phyloP scores from a whole-genome alignment of 2,329 filamentous ascomycete species.

The Verruconis gallopava region DNA sequence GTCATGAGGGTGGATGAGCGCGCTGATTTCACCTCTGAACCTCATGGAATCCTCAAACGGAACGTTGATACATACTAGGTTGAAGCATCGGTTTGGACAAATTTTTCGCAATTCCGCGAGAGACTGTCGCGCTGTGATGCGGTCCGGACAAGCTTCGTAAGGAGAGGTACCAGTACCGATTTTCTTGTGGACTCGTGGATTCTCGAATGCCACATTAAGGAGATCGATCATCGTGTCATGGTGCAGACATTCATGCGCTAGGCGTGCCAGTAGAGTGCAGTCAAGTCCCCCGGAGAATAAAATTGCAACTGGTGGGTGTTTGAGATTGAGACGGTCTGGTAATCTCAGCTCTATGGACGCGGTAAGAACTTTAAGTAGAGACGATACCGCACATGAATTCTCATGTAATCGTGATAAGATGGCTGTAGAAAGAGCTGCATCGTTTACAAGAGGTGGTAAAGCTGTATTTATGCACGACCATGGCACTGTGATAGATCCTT shows the following conservation, averaged over 20 bases:
- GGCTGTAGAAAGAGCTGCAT: no score
- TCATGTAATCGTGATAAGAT: background rate
- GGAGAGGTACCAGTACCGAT: conserved; percentile 15
- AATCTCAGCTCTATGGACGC: background rate
- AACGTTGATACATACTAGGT: conserved; percentile 76
- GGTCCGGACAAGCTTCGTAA: conserved; percentile 82
- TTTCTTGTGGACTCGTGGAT: conserved; percentile 50
- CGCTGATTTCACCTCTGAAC: conserved; percentile 57
- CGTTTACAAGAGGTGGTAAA: no score
- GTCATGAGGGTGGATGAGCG: conserved; percentile 81
- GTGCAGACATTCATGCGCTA: conserved; percentile 66
- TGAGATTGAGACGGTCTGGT: background rate
- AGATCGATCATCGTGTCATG: conserved; percentile 59
- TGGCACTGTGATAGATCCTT: background rate
- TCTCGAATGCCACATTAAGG: conserved; percentile 94
- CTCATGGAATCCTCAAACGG: conserved; percentile 61
- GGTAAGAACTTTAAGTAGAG: background rate
- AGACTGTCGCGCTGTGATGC: conserved; percentile 71
- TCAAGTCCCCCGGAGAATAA: conserved; percentile 92
- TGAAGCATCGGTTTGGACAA: conserved; percentile 63
- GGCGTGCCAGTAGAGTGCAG: conserved; percentile 73
- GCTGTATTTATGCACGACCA: background rate
- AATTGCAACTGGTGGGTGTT: conserved; percentile 48
- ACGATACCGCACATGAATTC: background rate
- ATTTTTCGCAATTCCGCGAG: conserved; percentile 57